These are phyloP conservation scores for Didymella exigua DNA, from an alignment of 2,329 filamentous ascomycete species.

Conservation along the genomic window DNA sequence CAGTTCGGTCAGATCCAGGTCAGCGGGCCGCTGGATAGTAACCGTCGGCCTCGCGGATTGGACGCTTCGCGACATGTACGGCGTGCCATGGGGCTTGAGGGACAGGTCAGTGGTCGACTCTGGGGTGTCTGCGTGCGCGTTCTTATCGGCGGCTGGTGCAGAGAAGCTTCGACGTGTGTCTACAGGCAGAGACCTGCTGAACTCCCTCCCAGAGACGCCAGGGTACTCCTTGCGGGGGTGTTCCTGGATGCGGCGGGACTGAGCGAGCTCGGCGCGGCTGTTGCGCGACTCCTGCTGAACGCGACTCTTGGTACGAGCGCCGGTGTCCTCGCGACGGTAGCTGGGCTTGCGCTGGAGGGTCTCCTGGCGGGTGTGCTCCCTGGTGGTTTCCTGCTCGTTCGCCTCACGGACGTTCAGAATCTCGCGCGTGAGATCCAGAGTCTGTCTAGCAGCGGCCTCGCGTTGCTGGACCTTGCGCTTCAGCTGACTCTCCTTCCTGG, in stretches of 20 bases:
- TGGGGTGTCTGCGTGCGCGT: conserved; percentile 34
- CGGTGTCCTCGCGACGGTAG: conserved; percentile 41
- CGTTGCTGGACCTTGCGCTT: conserved; percentile 43
- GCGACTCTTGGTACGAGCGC: conserved; percentile 40
- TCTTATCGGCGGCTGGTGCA: conserved; percentile 36
- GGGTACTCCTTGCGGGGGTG: conserved; percentile 35
- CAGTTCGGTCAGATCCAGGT: conserved; percentile 56
- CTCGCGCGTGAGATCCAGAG: conserved; percentile 41
- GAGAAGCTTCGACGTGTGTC: conserved; percentile 38
- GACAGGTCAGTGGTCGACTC: conserved; percentile 51
- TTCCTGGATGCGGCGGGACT: conserved; percentile 24
- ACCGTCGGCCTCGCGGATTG: conserved; percentile 23
- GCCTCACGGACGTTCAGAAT: conserved; percentile 34
- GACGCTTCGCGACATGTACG: conserved; percentile 35
- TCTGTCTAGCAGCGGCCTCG: conserved; percentile 33
- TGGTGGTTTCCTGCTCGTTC: conserved; percentile 28
- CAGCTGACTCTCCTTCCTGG: conserved; percentile 39
- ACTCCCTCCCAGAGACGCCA: conserved; percentile 25
- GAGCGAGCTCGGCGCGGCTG: conserved; percentile 31
- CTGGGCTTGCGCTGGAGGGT: conserved; percentile 35
- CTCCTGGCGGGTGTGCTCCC: conserved; percentile 25
- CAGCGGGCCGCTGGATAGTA: conserved; percentile 36
- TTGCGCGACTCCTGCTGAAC: conserved; percentile 45
- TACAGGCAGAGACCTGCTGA: conserved; percentile 21
- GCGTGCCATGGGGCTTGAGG: conserved; percentile 40